phyloP scores from a whole-genome alignment of 139 green algal genomes.

The Zygnema cylindricum region DNA sequence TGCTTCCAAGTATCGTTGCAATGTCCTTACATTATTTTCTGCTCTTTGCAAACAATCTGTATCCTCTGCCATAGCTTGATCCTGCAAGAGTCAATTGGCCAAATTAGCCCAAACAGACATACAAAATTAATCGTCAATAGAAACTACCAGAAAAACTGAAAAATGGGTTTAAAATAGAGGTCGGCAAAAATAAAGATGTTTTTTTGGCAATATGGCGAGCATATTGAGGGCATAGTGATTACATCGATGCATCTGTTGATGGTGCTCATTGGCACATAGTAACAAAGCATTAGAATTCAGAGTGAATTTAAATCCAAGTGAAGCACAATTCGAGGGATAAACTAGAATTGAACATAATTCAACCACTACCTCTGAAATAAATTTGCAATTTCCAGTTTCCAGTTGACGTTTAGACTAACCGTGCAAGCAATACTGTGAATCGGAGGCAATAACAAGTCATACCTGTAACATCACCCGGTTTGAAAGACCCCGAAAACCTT shows the following conservation, averaged over 20 bases:
- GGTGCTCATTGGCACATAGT: too few species aligned
- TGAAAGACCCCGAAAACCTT: constrained; percentile 52
- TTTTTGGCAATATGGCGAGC: neutral
- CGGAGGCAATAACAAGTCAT: neutral
- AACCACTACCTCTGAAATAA: neutral
- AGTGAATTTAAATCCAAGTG: neutral
- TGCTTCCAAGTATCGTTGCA: constrained; percentile 38
- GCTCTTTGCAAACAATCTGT: constrained; percentile 18
- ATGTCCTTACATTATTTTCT: constrained; percentile 10
- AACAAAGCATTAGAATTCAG: constrained; percentile 3
- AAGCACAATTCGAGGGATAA: too few species aligned
- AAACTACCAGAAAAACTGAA: neutral
- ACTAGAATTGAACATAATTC: too few species aligned
- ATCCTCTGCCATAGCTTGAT: constrained; percentile 32
- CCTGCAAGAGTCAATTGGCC: neutral
- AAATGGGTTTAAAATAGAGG: neutral
- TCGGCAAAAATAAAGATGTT: neutral
- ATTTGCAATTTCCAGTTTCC: too few species aligned
- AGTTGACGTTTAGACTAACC: too few species aligned
- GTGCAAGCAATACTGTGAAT: neutral
- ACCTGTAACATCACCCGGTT: constrained; percentile 8
- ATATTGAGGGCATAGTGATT: neutral
- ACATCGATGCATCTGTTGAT: too few species aligned
- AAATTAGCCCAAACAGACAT: neutral
- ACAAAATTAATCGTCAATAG: neutral